Percentiles rank a stretch among this genome's conserved stretches.
These are phyloP conservation scores for Globisporangium rhizosaccharum DNA, from an alignment of 352 stramenopile genomes.

Conservation along the genomic window DNA sequence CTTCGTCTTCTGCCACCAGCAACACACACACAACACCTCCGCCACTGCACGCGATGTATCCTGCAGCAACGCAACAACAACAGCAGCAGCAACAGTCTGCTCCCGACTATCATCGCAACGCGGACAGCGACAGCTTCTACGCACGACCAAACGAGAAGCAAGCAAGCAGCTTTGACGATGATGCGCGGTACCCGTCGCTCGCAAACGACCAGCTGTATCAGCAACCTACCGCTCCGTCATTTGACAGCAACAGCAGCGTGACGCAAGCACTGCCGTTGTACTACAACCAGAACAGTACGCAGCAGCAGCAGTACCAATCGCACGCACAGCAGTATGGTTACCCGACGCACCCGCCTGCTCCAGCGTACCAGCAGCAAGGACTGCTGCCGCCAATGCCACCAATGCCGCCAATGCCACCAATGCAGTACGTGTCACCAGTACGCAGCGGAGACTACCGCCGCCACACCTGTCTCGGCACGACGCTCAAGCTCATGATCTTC, in stretches of 20 bases:
- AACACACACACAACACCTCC: not conserved
- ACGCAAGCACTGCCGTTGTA: conserved; percentile 2
- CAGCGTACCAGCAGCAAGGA: conserved; percentile 2
- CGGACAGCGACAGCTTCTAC: not conserved
- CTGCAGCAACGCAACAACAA: too few relatives aligned
- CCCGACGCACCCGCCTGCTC: conserved; percentile 14
- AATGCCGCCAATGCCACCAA: conserved; percentile 2
- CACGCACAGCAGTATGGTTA: conserved; percentile 5
- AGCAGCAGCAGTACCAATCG: not conserved
- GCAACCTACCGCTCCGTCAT: not conserved
- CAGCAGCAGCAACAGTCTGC: not conserved
- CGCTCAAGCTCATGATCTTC: conserved; percentile 52
- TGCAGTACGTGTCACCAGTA: conserved; percentile 16
- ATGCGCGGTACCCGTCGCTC: conserved; percentile 10
- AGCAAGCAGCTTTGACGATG: conserved; percentile 6
- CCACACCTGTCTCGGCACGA: conserved; percentile 29
- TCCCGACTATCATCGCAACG: not conserved
- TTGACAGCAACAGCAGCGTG: not conserved
- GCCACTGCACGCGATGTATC: not conserved
- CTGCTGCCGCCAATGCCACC: conserved; percentile 5
- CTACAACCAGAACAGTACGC: conserved; percentile 1
- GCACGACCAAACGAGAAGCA: conserved; percentile 3
- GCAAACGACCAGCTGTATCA: conserved; percentile 2
- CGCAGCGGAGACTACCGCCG: conserved; percentile 19
- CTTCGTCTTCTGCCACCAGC: too few relatives aligned